Evolutionary conservation across 2,329 filamentous ascomycete species (phyloP).

Genomic region (Madurella mycetomatis): DNA sequence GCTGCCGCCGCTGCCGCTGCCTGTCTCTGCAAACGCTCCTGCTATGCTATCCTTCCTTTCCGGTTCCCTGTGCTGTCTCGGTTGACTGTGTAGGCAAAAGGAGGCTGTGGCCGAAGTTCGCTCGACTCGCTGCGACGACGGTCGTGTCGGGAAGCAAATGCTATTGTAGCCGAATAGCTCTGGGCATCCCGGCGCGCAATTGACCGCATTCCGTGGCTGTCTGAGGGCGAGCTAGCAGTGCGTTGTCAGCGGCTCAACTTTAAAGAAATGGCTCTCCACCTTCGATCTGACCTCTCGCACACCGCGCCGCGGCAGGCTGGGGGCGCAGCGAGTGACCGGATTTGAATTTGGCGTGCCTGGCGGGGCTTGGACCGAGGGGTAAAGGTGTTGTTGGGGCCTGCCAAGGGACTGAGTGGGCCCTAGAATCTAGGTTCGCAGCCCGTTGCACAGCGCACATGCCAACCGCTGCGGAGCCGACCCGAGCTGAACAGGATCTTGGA

Average conservation of each 20-base stretch:
- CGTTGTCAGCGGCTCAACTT: constrained; percentile 9
- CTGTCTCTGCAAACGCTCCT: background rate
- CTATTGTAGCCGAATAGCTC: background rate
- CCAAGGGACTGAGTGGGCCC: background rate
- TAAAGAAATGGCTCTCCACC: constrained; percentile 21
- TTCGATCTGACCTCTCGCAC: background rate
- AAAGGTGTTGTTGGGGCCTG: background rate
- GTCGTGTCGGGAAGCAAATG: background rate
- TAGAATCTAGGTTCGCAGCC: background rate
- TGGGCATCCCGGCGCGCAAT: constrained; percentile 11
- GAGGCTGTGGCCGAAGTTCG: constrained; percentile 3
- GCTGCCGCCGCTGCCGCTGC: background rate
- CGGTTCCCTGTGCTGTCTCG: background rate
- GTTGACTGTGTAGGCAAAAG: background rate
- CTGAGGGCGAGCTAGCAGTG: constrained; percentile 4
- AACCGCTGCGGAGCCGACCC: no score
- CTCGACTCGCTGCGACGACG: background rate
- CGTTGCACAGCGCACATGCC: background rate
- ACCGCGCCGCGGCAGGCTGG: constrained; percentile 5
- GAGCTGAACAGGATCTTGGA: no score
- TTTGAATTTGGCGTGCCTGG: background rate
- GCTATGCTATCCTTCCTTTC: constrained; percentile 2
- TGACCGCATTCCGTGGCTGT: constrained; percentile 15
- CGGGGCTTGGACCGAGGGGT: constrained; percentile 5
- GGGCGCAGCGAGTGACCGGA: constrained; percentile 3